phyloP scores from a whole-genome alignment of 2,329 filamentous ascomycete species.

The Botryotinia convoluta region DNA sequence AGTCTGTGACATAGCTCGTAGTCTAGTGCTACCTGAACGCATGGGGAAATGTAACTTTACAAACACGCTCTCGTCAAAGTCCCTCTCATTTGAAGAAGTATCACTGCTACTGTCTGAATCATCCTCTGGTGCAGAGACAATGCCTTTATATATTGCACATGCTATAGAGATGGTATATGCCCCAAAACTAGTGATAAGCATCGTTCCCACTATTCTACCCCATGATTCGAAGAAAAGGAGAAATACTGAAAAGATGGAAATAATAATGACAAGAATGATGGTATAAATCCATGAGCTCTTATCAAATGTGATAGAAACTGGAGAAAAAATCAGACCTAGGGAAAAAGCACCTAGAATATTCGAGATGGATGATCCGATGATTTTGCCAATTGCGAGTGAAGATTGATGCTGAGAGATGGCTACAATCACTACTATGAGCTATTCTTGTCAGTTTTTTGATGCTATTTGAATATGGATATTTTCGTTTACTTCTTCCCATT shows the following conservation, averaged over 20 bases:
- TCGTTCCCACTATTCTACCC: slow-evolving; percentile 40
- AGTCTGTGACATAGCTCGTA: background rate
- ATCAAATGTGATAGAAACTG: slow-evolving; percentile 43
- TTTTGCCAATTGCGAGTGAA: slow-evolving; percentile 52
- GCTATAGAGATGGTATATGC: slow-evolving; percentile 46
- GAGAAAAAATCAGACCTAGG: slow-evolving; percentile 48
- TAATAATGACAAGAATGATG: slow-evolving; percentile 43
- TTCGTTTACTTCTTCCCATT: slow-evolving; percentile 52
- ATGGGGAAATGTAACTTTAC: background rate
- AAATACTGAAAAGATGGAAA: slow-evolving; percentile 41
- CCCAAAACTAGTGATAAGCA: slow-evolving; percentile 46
- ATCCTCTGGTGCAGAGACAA: slow-evolving; percentile 43
- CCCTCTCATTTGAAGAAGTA: slow-evolving; percentile 28
- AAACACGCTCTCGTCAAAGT: background rate
- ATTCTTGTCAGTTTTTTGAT: slow-evolving; percentile 10
- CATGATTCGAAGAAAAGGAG: slow-evolving; percentile 37
- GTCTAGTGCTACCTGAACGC: background rate
- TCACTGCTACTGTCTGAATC: slow-evolving; percentile 42
- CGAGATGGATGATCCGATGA: slow-evolving; percentile 53
- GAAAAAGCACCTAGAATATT: slow-evolving; percentile 57
- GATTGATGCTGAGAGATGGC: slow-evolving; percentile 46
- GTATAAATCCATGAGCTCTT: slow-evolving; percentile 49
- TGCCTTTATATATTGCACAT: slow-evolving; percentile 46
- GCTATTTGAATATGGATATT: background rate
- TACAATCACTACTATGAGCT: slow-evolving; percentile 50